These are phyloP conservation scores for Boletus insuetus DNA, from an alignment of 768 basidiomycete genomes.

Conservation along the genomic window DNA sequence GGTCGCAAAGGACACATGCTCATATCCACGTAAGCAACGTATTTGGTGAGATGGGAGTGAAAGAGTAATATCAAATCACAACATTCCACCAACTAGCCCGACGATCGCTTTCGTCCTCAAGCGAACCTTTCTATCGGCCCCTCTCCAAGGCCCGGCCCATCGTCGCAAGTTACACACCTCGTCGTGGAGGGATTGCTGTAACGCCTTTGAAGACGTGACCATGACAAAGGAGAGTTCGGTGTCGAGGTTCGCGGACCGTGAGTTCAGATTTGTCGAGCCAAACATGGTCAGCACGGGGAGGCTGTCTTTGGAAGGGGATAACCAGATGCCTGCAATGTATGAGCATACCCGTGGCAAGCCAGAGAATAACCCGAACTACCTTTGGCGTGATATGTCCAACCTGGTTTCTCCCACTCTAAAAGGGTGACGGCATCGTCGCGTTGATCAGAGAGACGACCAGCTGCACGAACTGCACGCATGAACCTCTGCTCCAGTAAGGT, in stretches of 20 bases:
- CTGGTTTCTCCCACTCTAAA: slow-evolving; percentile 81
- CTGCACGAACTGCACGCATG: slow-evolving; percentile 57
- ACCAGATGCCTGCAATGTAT: slow-evolving; percentile 68
- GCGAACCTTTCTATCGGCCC: slow-evolving; percentile 54
- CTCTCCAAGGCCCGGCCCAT: slow-evolving; percentile 58
- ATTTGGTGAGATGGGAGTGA: slow-evolving; percentile 9
- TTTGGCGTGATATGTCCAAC: slow-evolving; percentile 99
- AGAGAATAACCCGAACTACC: slow-evolving; percentile 43
- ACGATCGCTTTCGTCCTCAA: slow-evolving; percentile 63
- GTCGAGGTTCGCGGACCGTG: slow-evolving; percentile 86
- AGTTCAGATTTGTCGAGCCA: slow-evolving; percentile 93
- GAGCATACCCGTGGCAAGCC: background rate
- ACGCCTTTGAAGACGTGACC: slow-evolving; percentile 54
- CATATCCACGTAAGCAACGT: background rate
- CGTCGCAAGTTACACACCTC: slow-evolving; percentile 53
- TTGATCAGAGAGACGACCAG: slow-evolving; percentile 37
- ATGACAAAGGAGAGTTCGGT: slow-evolving; percentile 90
- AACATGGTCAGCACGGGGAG: slow-evolving; percentile 77
- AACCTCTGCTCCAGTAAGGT: slow-evolving; percentile 85
- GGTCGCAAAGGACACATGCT: background rate
- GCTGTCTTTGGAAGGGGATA: slow-evolving; percentile 54
- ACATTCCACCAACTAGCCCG: slow-evolving; percentile 64
- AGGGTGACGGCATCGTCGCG: slow-evolving; percentile 55
- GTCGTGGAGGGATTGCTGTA: slow-evolving; percentile 48
- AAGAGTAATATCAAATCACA: slow-evolving; percentile 36